Base-by-base conservation (phyloP, 2,329 filamentous ascomycete genomes). In the Aaosphaeria pasadenensis region DNA sequence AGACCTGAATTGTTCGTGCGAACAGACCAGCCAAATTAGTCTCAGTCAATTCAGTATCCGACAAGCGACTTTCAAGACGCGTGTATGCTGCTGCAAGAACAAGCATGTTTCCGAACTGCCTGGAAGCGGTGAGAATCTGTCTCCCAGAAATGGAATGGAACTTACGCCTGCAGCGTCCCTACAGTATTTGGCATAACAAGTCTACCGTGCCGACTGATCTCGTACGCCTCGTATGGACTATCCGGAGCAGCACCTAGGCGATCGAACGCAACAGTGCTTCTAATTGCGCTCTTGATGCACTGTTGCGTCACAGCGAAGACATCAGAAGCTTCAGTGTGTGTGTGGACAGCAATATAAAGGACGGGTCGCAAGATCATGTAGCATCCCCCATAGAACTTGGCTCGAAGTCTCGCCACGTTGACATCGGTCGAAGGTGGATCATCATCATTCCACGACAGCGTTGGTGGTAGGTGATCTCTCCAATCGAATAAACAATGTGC, bases 41-140 rank as follows among this genome's bases (percentile, higher is more conserved):
- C 41, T 57, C 60, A 4, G 57, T 67, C 5, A 68, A 57, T 45
- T 53, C 52, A 11, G 54, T 56, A 17, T 38, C 42, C 5, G 62
- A 62, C 5, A 68, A 53, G 31, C 58, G 56, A 75, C 71, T 1
- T 38, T 56, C 56, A 5, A 70, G 56, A 7, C 59, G 59, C 42
- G 92, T 88, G 70, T 84, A 91, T 4, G 87, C 88, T 1, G 92
- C 91, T 29, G 89, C 84, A 3, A 99, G 81, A 11, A 95, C 89
- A 43, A 97, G 77, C 62, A 96, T 83, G 66, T 97, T 97, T 49
- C 94, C 92, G 76, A 95, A 99, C 89, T 99, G 94, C 5, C 91
- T 95, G 38, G 7, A 35, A 35, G 32, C 32, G 32, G 7, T 35
- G n/a, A n/a, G n/a, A n/a, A n/a, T 7, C 32, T 35, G n/a, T 35